phyloP scores from a whole-genome alignment of 768 basidiomycete species.

The Macrolepiota dolichaula region DNA sequence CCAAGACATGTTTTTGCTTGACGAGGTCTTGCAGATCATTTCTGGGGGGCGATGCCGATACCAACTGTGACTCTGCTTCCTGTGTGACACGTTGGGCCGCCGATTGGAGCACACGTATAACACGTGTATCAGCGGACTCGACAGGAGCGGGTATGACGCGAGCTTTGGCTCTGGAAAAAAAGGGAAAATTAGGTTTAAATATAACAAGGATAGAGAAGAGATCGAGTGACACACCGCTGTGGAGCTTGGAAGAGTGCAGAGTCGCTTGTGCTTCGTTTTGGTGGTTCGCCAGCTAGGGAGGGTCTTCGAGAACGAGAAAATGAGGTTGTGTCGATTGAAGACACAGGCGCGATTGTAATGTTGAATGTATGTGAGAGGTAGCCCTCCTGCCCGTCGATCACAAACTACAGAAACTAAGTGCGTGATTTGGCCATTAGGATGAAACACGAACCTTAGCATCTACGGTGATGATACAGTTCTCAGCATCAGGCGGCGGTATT shows the following conservation, averaged over 20 bases:
- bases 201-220: not conserved
- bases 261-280: conserved; percentile 45
- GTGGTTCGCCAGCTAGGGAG: conserved; percentile 38
- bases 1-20: conserved; percentile 79
- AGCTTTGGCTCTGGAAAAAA: conserved; percentile 4
- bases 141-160: conserved; percentile 10
- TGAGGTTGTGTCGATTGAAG: conserved; percentile 37
- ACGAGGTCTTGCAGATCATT: conserved; percentile 59
- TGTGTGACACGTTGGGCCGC: conserved; percentile 78
- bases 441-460: conserved; percentile 64
- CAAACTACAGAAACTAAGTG: conserved; percentile 42
- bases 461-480: conserved; percentile 70
- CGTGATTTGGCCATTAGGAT: not conserved
- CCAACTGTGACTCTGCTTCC: conserved; percentile 65
- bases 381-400: conserved; percentile 74
- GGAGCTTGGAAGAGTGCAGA: conserved; percentile 40
- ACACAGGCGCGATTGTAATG: conserved; percentile 66
- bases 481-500: conserved; percentile 72
- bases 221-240: conserved; percentile 28
- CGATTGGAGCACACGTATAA: conserved; percentile 72
- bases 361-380: conserved; percentile 63
- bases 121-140: conserved; percentile 57
- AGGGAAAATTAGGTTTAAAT: not conserved
- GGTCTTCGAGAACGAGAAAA: conserved; percentile 40
- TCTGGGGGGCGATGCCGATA: conserved; percentile 46